Evolutionary conservation across 768 basidiomycete genomes (phyloP).

Genomic region (Trametes cinnabarina): DNA sequence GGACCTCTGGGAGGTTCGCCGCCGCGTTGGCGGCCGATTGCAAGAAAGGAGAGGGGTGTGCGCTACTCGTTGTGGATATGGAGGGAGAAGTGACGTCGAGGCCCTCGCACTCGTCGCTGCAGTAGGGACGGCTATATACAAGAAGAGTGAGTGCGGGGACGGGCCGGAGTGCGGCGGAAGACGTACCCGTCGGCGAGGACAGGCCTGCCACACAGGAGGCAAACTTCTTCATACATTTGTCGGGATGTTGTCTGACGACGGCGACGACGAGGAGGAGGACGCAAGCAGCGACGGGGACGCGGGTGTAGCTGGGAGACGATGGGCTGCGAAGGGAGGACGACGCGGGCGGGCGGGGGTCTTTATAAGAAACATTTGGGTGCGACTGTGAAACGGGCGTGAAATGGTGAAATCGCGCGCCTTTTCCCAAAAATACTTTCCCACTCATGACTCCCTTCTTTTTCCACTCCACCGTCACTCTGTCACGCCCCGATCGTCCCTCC

Average conservation of each 20-base stretch:
- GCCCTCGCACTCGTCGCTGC: conserved; percentile 65
- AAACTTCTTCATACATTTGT: conserved; percentile 76
- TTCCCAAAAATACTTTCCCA: conserved; percentile 15
- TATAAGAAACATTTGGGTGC: conserved; percentile 14
- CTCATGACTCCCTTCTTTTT: conserved; percentile 14
- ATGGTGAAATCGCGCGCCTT: background rate
- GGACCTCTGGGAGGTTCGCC: conserved; percentile 53
- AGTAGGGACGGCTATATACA: conserved; percentile 57
- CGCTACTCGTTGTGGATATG: conserved; percentile 64
- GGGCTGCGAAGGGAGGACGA: background rate
- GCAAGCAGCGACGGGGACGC: background rate
- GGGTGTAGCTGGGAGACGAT: background rate
- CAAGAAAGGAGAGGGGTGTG: conserved; percentile 65
- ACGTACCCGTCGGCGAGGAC: conserved; percentile 62
- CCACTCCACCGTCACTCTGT: conserved; percentile 16
- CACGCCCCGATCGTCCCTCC: conserved; percentile 12
- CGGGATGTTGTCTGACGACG: background rate
- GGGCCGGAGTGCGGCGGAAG: conserved; percentile 13
- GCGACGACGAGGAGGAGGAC: background rate
- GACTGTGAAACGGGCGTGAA: conserved; percentile 7
- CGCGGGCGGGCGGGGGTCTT: conserved; percentile 3
- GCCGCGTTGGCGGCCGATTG: conserved; percentile 38
- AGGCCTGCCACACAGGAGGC: conserved; percentile 68
- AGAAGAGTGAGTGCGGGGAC: conserved; percentile 13
- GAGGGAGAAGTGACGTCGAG: conserved; percentile 65